Percentiles rank a stretch among this genome's conserved stretches.
These are phyloP conservation scores for Oemleria cerasiformis DNA, from an alignment of 306 rosid species.

Conservation along the genomic window DNA sequence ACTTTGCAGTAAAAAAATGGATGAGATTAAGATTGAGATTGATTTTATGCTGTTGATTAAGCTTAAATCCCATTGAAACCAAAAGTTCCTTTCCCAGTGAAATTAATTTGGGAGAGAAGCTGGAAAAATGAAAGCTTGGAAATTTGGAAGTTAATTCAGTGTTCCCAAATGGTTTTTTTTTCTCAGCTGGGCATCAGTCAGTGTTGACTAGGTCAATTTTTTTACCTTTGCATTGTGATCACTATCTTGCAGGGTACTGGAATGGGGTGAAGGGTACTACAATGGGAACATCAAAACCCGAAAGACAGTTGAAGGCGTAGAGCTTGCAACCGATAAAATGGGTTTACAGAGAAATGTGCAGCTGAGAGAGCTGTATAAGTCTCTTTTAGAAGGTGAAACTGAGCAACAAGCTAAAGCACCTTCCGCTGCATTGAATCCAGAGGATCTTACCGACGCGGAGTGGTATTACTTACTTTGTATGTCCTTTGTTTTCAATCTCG, in stretches of 20 bases:
- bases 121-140: neutral
- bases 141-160: neutral
- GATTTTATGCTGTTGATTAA: neutral
- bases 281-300: conserved; percentile 82
- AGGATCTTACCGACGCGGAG: conserved; percentile 84
- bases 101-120: neutral
- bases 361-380: conserved; percentile 67
- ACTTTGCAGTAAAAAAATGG: neutral
- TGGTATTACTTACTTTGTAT: conserved; percentile 96
- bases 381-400: conserved; percentile 59
- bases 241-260: conserved; percentile 48
- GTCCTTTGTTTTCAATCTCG: conserved; percentile 66
- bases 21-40: neutral
- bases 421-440: conserved; percentile 70
- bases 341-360: conserved; percentile 76
- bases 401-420: conserved; percentile 54
- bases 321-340: conserved; percentile 47
- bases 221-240: neutral
- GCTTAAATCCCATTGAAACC: neutral
- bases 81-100: neutral
- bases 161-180: neutral
- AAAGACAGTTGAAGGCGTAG: conserved; percentile 62
- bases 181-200: neutral
- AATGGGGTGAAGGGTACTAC: conserved; percentile 84
- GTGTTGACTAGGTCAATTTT: neutral